Evolutionary conservation across 1,139 yeast genomes (phyloP).

Genomic region (Taiozyma onychis): DNA sequence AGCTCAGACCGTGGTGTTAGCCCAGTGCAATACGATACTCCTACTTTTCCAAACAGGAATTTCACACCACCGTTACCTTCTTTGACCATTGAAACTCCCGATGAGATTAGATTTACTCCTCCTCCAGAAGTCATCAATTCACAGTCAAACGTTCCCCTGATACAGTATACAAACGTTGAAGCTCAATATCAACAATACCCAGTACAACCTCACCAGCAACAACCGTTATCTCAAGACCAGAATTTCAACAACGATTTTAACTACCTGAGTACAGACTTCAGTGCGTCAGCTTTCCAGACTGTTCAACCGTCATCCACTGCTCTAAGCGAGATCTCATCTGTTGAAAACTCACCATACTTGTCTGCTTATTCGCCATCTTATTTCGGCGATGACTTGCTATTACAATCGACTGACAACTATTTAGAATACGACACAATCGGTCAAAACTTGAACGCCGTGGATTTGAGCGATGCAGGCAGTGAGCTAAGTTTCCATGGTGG

Average conservation of each 20-base stretch:
- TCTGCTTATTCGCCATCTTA: slow-evolving; percentile 16
- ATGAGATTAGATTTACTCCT: slow-evolving; percentile 4
- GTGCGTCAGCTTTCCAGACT: slow-evolving; percentile 8
- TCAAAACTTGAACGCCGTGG: slow-evolving; percentile 2
- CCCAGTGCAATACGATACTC: slow-evolving; percentile 1
- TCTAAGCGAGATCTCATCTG: slow-evolving; percentile 15
- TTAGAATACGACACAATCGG: slow-evolving; percentile 6
- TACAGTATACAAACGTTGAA: neutral
- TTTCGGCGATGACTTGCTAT: slow-evolving; percentile 10
- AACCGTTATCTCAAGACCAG: neutral
- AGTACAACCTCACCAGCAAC: neutral
- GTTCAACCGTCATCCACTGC: slow-evolving; percentile 10
- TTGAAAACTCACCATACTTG: slow-evolving; percentile 17
- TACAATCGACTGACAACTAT: slow-evolving; percentile 1
- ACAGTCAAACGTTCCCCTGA: neutral
- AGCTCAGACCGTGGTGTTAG: neutral
- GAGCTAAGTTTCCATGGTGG: slow-evolving; percentile 12
- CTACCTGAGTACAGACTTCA: slow-evolving; percentile 7
- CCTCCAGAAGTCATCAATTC: neutral
- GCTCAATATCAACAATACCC: neutral
- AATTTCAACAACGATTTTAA: neutral
- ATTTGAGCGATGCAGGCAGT: slow-evolving; percentile 5
- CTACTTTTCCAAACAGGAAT: neutral
- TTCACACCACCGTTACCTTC: slow-evolving; percentile 8
- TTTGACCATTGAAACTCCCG: slow-evolving; percentile 16